Evolutionary conservation across 768 basidiomycete genomes (phyloP).

Genomic region (Lactifluus pinguis): DNA sequence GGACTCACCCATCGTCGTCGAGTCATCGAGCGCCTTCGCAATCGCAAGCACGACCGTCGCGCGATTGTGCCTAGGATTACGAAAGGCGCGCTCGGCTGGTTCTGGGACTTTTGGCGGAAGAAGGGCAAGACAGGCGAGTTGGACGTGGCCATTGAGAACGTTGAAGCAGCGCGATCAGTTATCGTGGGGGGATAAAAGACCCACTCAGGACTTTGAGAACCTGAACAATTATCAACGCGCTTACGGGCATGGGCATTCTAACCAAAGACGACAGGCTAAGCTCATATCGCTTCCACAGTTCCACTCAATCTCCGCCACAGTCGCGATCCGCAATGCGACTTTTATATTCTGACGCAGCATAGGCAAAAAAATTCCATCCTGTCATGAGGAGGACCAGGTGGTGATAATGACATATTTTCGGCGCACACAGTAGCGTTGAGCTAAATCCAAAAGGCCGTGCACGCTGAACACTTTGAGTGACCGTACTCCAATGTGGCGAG

Average conservation of each 20-base stretch:
- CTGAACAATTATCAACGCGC: slow-evolving; percentile 69
- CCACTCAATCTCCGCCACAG: slow-evolving; percentile 56
- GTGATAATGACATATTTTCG: too few relatives aligned
- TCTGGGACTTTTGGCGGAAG: slow-evolving; percentile 54
- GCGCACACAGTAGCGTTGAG: slow-evolving; percentile 4
- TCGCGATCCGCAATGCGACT: slow-evolving; percentile 62
- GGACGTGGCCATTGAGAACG: slow-evolving; percentile 49
- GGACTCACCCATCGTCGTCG: too few relatives aligned
- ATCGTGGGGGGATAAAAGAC: slow-evolving; percentile 36
- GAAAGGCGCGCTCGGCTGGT: slow-evolving; percentile 55
- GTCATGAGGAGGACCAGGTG: not conserved
- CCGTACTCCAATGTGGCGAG: slow-evolving; percentile 41
- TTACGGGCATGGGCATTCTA: slow-evolving; percentile 86
- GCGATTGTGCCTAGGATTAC: slow-evolving; percentile 60
- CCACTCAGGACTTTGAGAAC: slow-evolving; percentile 69
- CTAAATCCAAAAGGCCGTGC: slow-evolving; percentile 48
- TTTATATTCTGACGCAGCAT: slow-evolving; percentile 65
- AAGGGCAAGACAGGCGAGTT: slow-evolving; percentile 40
- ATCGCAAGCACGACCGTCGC: slow-evolving; percentile 79
- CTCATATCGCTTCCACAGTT: slow-evolving; percentile 58
- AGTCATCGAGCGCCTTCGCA: slow-evolving; percentile 71
- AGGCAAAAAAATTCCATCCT: slow-evolving; percentile 35
- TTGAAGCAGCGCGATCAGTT: slow-evolving; percentile 50
- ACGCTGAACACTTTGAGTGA: slow-evolving; percentile 46
- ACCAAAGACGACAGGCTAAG: slow-evolving; percentile 75